Evolutionary conservation across 2,329 filamentous ascomycete species (phyloP).

Genomic region (Cercospora sesami): DNA sequence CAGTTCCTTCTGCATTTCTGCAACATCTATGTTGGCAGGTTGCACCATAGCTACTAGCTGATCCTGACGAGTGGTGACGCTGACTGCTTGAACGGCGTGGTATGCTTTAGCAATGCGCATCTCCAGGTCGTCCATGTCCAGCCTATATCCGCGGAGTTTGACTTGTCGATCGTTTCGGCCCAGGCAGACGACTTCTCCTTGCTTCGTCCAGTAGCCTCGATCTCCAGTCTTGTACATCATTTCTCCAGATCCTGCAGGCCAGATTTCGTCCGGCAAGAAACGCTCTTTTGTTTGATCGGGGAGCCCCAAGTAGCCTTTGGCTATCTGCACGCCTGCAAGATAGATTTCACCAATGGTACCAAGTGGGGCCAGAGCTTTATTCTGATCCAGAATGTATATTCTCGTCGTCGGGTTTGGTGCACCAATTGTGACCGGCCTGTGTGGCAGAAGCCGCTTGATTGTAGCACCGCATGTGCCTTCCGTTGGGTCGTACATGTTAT

Average conservation of each 20-base stretch:
- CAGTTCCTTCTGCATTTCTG: background rate
- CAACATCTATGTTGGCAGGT: slow-evolving; percentile 1
- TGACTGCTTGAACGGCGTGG: background rate
- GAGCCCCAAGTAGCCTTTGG: background rate
- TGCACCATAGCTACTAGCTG: slow-evolving; percentile 9
- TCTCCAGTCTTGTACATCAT: background rate
- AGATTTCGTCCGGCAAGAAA: background rate
- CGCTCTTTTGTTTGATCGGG: background rate
- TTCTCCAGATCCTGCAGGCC: background rate
- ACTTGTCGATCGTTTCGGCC: no score
- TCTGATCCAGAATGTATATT: background rate
- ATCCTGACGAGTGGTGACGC: background rate
- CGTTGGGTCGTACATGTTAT: slow-evolving; percentile 11
- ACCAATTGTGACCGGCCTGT: background rate
- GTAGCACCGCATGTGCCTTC: slow-evolving; percentile 9
- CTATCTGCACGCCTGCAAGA: background rate
- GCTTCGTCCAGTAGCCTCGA: no score
- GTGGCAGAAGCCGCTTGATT: slow-evolving; percentile 2
- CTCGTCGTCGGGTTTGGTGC: background rate
- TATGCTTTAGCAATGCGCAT: background rate
- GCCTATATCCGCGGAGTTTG: no score
- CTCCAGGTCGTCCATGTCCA: no score
- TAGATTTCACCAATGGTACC: background rate
- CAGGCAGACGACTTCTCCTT: no score
- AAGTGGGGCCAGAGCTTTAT: background rate